These are phyloP conservation scores for Zymoseptoria crescenta DNA, from an alignment of 2,329 filamentous ascomycete species.

Conservation along the genomic window DNA sequence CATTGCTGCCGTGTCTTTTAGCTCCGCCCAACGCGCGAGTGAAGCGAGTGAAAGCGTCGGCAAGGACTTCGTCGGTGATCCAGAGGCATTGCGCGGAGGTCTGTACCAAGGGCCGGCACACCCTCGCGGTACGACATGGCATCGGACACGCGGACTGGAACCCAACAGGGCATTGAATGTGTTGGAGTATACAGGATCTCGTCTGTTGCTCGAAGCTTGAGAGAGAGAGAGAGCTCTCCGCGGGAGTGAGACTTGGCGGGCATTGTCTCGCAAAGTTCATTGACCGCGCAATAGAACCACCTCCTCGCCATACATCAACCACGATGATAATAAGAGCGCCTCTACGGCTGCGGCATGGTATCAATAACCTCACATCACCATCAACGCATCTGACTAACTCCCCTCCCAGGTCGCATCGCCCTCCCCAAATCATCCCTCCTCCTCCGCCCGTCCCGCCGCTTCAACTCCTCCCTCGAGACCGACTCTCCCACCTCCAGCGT, in stretches of 20 bases:
- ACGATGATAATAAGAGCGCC: constrained; percentile 38
- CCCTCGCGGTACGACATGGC: constrained; percentile 16
- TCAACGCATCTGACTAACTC: constrained; percentile 1
- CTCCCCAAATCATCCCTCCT: constrained; percentile 29
- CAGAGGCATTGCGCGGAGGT: constrained; percentile 41
- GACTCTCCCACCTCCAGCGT: not conserved
- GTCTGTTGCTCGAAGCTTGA: not conserved
- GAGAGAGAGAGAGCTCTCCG: not conserved
- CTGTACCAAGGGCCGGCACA: constrained; percentile 8
- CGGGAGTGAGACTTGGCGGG: constrained; percentile 2
- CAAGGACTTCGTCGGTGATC: constrained; percentile 52
- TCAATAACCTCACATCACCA: not conserved
- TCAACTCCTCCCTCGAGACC: constrained; percentile 31
- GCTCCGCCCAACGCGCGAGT: constrained; percentile 30
- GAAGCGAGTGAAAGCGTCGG: constrained; percentile 45
- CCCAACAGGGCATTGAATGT: constrained; percentile 3
- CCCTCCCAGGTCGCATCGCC: constrained; percentile 31
- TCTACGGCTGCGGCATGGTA: constrained; percentile 35
- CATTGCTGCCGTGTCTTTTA: constrained; percentile 50
- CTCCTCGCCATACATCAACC: constrained; percentile 1
- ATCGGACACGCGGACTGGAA: constrained; percentile 10
- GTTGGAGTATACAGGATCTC: not conserved
- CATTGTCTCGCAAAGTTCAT: not conserved
- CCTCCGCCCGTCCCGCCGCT: constrained; percentile 27
- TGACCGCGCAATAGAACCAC: not conserved